phyloP scores from a whole-genome alignment of 1,284 basidiomycete species.

The Trichosporon ovoides region DNA sequence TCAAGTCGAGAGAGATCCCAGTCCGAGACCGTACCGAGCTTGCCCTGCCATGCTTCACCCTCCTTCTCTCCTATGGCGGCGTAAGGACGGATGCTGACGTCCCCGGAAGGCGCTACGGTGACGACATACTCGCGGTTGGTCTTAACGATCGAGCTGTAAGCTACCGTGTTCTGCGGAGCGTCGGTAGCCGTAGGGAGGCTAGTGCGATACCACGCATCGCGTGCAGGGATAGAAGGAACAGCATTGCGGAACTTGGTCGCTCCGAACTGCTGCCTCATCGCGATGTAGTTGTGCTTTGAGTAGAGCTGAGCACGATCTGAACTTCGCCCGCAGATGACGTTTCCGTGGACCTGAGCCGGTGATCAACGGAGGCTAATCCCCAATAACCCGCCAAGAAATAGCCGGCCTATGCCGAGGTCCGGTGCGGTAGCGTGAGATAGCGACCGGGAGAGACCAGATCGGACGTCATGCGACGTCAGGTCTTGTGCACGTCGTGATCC shows the following conservation, averaged over 20 bases:
- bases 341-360: not conserved
- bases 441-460: not conserved
- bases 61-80: conserved; percentile 6
- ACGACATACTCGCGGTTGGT: conserved; percentile 33
- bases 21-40: conserved; percentile 34
- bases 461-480: too few relatives aligned
- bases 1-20: conserved; percentile 42
- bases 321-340: conserved; percentile 1
- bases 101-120: conserved; percentile 31
- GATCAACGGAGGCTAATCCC: not conserved
- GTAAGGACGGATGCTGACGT: conserved; percentile 31
- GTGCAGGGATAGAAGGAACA: conserved; percentile 21
- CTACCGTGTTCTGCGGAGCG: conserved; percentile 17
- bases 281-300: not conserved
- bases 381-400: not conserved
- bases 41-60: conserved; percentile 20
- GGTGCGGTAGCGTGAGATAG: not conserved
- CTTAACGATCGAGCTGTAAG: conserved; percentile 35
- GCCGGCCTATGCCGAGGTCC: not conserved
- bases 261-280: conserved; percentile 35
- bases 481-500: too few relatives aligned
- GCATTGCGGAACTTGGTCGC: conserved; percentile 45
- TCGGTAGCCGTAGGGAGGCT: conserved; percentile 18
- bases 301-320: not conserved
- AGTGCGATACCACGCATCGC: conserved; percentile 36